A percentile compares a stretch with the other conserved stretches of the same genome.
These are phyloP conservation scores for Monosporozyma siamensis DNA, from an alignment of 805 yeast species.

Conservation along the genomic window DNA sequence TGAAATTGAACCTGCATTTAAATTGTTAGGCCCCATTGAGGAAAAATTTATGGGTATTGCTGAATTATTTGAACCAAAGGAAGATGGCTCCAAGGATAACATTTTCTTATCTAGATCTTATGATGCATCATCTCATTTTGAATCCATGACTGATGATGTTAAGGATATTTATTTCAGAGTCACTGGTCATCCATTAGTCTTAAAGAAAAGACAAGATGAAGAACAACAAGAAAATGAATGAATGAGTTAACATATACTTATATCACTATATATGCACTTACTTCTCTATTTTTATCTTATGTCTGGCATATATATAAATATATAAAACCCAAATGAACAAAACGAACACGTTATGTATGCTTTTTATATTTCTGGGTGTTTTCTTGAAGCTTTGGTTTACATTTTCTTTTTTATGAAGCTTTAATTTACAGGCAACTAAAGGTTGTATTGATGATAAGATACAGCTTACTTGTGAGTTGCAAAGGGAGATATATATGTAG, in stretches of 20 bases:
- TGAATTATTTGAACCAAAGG: conserved; percentile 77
- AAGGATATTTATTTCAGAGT: conserved; percentile 88
- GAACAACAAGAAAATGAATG: neutral
- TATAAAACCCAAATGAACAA: too few relatives aligned
- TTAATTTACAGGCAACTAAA: too few relatives aligned
- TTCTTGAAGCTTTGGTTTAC: too few relatives aligned
- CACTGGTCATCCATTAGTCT: conserved; percentile 83
- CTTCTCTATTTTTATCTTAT: too few relatives aligned
- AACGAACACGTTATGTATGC: too few relatives aligned
- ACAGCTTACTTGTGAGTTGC: too few relatives aligned
- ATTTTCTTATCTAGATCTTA: conserved; percentile 81
- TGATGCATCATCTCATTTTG: conserved; percentile 93
- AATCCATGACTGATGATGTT: conserved; percentile 92
- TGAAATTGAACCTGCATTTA: conserved; percentile 90
- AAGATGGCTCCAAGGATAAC: conserved; percentile 72
- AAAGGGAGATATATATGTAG: too few relatives aligned
- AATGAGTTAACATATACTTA: neutral
- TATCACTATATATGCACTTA: too few relatives aligned
- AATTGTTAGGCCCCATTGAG: conserved; percentile 65
- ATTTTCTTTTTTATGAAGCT: too few relatives aligned
- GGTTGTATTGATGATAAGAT: too few relatives aligned
- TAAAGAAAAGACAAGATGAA: conserved; percentile 54
- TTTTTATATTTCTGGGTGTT: too few relatives aligned
- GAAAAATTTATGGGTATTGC: conserved; percentile 93
- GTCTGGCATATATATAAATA: too few relatives aligned